Percentiles rank a stretch among this genome's conserved stretches.
These are phyloP conservation scores for Lepiota brunneoincarnata DNA, from an alignment of 768 basidiomycete genomes.

Conservation along the genomic window DNA sequence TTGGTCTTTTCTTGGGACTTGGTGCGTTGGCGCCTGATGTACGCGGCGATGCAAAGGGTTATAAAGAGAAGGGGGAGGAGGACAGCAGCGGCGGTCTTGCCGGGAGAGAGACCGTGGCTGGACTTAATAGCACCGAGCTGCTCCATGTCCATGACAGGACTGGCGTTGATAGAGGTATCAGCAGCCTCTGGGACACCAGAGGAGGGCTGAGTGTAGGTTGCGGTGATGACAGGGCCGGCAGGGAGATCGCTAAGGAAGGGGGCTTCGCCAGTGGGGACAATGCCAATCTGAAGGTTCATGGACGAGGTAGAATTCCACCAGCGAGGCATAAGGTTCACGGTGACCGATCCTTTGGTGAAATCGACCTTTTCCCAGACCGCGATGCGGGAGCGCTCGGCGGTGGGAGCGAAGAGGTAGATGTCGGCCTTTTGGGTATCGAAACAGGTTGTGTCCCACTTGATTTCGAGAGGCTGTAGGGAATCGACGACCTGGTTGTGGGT, in stretches of 20 bases:
- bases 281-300: conserved; percentile 53
- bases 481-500: conserved; percentile 43
- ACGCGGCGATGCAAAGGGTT: conserved; percentile 38
- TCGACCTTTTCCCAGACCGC: conserved; percentile 58
- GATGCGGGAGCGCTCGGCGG: conserved; percentile 36
- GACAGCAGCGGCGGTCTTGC: conserved; percentile 65
- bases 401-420: conserved; percentile 65
- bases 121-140: conserved; percentile 30
- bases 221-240: conserved; percentile 69
- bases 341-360: conserved; percentile 45
- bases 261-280: conserved; percentile 48
- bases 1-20: conserved; percentile 49
- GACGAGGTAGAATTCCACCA: conserved; percentile 68
- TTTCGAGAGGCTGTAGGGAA: conserved; percentile 45
- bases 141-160: conserved; percentile 36
- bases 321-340: conserved; percentile 48
- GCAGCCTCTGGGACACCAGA: conserved; percentile 34
- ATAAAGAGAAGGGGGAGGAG: conserved; percentile 61
- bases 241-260: conserved; percentile 52
- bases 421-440: conserved; percentile 49
- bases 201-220: conserved; percentile 49
- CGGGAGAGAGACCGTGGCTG: conserved; percentile 32
- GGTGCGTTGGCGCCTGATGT: conserved; percentile 52
- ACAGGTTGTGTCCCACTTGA: conserved; percentile 68
- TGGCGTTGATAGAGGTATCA: conserved; percentile 34